phyloP scores from a whole-genome alignment of 306 rosid species.

The Medicago truncatula region MtrunA17r5.0-ANR NC_053049.1:15511001-15511500 shows the following conservation, averaged over 20 bases:
- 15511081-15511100: not conserved
- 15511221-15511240: not conserved
- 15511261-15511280: too few relatives aligned
- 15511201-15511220: not conserved
- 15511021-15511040: too few relatives aligned
- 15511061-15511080: slow-evolving; percentile 11
- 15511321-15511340: too few relatives aligned
- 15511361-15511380: slow-evolving; percentile 40
- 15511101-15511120: not conserved
- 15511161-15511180: slow-evolving; percentile 43
- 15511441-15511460: not conserved
- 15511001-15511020: too few relatives aligned
- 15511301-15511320: too few relatives aligned
- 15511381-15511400: not conserved
- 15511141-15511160: slow-evolving; percentile 33
- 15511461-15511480: slow-evolving; percentile 1
- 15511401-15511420: not conserved
- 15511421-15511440: not conserved
- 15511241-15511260: not conserved
- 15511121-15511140: slow-evolving; percentile 7
- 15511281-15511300: too few relatives aligned
- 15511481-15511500: slow-evolving; percentile 15
- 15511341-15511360: slow-evolving; percentile 6
- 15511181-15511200: not conserved
- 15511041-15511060: not conserved